Percentiles rank a stretch among this genome's conserved stretches.
phyloP scores from a whole-genome alignment of 345 rosid genomes.

The Xanthoceras sorbifolium region DNA sequence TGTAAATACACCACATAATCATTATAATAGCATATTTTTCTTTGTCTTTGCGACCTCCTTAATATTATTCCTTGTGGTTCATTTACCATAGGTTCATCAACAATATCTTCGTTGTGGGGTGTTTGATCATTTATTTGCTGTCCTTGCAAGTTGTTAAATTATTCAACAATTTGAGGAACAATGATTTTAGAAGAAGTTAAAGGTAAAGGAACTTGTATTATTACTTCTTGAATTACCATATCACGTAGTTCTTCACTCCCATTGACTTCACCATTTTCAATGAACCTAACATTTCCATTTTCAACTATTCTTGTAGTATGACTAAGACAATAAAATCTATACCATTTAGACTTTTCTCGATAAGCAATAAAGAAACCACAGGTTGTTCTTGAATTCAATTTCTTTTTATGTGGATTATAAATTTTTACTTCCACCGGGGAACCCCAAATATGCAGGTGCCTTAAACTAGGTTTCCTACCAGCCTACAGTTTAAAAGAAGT shows the following conservation, averaged over 20 bases:
- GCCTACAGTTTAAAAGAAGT: conserved; percentile 10
- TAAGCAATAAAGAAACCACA: background rate
- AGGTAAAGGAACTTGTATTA: too few relatives aligned
- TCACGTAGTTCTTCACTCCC: too few relatives aligned
- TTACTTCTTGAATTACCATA: too few relatives aligned
- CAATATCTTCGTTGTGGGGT: too few relatives aligned
- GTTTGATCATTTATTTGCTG: too few relatives aligned
- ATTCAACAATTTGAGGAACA: too few relatives aligned
- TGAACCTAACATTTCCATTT: background rate
- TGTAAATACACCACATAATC: conserved; percentile 17
- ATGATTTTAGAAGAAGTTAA: too few relatives aligned
- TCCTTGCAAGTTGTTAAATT: too few relatives aligned
- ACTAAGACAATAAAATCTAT: background rate
- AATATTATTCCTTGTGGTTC: background rate
- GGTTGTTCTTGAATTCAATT: background rate
- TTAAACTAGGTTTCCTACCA: background rate
- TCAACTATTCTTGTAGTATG: background rate
- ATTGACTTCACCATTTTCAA: too few relatives aligned
- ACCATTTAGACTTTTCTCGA: background rate
- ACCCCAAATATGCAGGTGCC: conserved; percentile 17
- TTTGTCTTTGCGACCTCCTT: background rate
- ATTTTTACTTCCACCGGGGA: background rate
- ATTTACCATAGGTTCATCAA: background rate
- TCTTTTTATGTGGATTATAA: background rate
- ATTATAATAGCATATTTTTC: background rate